Evolutionary conservation across 257 asterid genomes (phyloP).

Genomic region (Echites panduratus): DNA sequence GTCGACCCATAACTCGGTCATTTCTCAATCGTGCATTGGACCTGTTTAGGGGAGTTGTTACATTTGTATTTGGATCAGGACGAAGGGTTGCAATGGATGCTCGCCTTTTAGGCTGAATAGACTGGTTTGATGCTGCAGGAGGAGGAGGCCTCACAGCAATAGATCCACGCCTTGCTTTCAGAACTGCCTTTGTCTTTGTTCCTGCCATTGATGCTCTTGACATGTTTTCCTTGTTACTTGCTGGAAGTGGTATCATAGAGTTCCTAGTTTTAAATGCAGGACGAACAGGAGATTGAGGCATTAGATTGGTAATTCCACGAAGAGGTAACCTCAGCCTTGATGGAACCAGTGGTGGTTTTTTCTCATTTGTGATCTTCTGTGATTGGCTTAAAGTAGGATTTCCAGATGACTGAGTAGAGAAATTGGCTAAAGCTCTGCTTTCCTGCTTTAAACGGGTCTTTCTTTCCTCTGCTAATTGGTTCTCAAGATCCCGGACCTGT

Average conservation of each 20-base stretch:
- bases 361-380: constrained; percentile 42
- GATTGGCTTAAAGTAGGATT: constrained; percentile 37
- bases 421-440: constrained; percentile 61
- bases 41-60: constrained; percentile 40
- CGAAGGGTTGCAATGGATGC: constrained; percentile 72
- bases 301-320: constrained; percentile 57
- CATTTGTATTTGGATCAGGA: constrained; percentile 40
- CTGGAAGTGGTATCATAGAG: constrained; percentile 52
- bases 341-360: constrained; percentile 83
- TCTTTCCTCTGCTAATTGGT: constrained; percentile 81
- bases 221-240: constrained; percentile 56
- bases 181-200: constrained; percentile 27
- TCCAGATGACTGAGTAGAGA: constrained; percentile 38
- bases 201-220: constrained; percentile 21
- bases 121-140: constrained; percentile 34
- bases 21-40: constrained; percentile 33
- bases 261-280: constrained; percentile 34
- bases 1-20: constrained; percentile 54
- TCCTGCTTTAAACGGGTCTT: constrained; percentile 72
- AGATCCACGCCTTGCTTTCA: constrained; percentile 72
- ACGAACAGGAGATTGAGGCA: constrained; percentile 46
- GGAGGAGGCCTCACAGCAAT: constrained; percentile 53
- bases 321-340: constrained; percentile 69
- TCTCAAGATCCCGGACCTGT: constrained; percentile 88
- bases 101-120: constrained; percentile 62